Base-by-base conservation (phyloP, 345 rosid genomes). In the Lumnitzera racemosa region DNA sequence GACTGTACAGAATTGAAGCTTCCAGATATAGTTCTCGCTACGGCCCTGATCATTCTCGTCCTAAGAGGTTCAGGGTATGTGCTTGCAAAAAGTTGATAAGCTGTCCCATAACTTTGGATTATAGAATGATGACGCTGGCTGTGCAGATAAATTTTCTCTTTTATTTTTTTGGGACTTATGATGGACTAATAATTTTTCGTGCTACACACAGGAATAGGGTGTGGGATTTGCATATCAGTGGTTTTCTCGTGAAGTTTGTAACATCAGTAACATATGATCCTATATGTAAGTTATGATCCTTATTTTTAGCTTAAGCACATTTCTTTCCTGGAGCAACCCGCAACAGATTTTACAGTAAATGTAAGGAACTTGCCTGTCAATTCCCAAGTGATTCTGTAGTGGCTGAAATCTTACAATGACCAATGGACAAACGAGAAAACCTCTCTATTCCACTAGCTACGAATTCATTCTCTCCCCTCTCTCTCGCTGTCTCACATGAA, bases 1-100 rank as follows among this genome's bases (percentile, higher is more conserved):
- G 70, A 56, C 71, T 49, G 24, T 61, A 76, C 61, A 75, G 72
- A 74, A 68, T 71, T 41, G 85, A 80, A 69, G 51, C 71, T 57
- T 55, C 79, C 36, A 82, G 81, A 61, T 60, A 78, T 54, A 53
- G 61, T 43, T 69, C 90, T 27, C 75, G 61, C 51, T 62, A 67
- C 66, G 64, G 57, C 62, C 64, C 77, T 11, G 85, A 81, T 55
- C 78, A 81, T 55, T 50, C 80, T 49, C 90, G 84, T 29, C 76
- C 89, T 53, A 92, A 87, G 77, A 87, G 96, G 68, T 92, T 92
- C 70, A 83, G 83, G 96, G 98, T 87, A 56, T 64, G 81, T 24
- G 57, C 49, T 52, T 51, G 11, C 62, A 46, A 46, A 20, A 20
- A 53, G 25, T 14, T 49, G 8, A 16, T 49, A 49, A 49, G 15